Percentiles rank a stretch among this genome's conserved stretches.
These are phyloP conservation scores for Lathyrus sativus DNA, from an alignment of 306 rosid genomes.

Conservation along the genomic window DNA sequence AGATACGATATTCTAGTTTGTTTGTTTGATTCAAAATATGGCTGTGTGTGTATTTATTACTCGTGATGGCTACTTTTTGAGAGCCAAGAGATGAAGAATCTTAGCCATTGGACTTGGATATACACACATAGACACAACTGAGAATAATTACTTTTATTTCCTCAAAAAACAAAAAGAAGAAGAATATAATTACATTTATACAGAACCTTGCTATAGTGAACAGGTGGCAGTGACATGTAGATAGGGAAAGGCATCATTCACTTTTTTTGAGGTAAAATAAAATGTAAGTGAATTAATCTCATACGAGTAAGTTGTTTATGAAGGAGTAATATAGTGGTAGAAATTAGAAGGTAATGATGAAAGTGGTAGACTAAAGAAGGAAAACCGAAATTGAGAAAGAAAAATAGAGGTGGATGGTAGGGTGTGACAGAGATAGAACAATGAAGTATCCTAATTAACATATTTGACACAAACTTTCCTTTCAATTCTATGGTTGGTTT, in stretches of 20 bases:
- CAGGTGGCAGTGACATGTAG: constrained; percentile 44
- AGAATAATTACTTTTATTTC: constrained; percentile 33
- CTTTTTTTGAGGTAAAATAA: constrained; percentile 36
- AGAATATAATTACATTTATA: constrained; percentile 12
- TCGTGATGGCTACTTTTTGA: constrained; percentile 32
- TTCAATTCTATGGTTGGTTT: no score
- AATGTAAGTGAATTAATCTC: constrained; percentile 34
- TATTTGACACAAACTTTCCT: not conserved
- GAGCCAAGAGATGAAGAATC: constrained; percentile 36
- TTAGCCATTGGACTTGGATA: constrained; percentile 41
- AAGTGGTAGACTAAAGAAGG: constrained; percentile 41
- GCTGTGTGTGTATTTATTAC: constrained; percentile 25
- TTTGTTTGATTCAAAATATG: constrained; percentile 42
- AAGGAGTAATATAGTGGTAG: not conserved
- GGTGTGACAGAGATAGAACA: constrained; percentile 48
- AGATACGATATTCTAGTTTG: constrained; percentile 45
- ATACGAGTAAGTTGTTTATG: no score
- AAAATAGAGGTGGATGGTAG: constrained; percentile 35
- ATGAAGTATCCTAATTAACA: constrained; percentile 39
- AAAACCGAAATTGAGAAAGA: constrained; percentile 34
- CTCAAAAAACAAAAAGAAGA: not conserved
- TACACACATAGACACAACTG: not conserved
- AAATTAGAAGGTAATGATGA: constrained; percentile 51
- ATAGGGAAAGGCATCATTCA: constrained; percentile 53
- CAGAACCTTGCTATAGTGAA: constrained; percentile 44